Percentiles rank a stretch among this genome's conserved stretches.
Evolutionary conservation across 2,329 filamentous ascomycete species (phyloP).

Genomic region (Coleophoma cylindrospora): DNA sequence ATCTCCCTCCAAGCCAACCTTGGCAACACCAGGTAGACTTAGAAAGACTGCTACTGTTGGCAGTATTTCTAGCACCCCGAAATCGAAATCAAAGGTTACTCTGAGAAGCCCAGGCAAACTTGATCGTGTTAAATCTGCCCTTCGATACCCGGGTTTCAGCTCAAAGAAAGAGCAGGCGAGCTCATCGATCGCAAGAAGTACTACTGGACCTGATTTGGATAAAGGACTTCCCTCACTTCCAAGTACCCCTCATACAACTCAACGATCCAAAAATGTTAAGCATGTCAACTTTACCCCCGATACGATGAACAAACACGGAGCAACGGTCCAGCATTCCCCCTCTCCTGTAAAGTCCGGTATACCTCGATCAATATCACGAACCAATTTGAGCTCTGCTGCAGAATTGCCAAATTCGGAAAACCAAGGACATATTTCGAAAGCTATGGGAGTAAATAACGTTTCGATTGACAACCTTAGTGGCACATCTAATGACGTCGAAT

Average conservation of each 20-base stretch:
- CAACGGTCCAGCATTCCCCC: slow-evolving; percentile 43
- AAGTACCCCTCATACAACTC: slow-evolving; percentile 47
- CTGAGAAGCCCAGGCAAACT: slow-evolving; percentile 20
- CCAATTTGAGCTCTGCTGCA: slow-evolving; percentile 28
- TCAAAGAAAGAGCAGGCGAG: slow-evolving; percentile 16
- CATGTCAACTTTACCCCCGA: slow-evolving; percentile 76
- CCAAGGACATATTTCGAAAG: slow-evolving; percentile 3
- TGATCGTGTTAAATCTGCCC: slow-evolving; percentile 53
- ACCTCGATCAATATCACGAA: slow-evolving; percentile 35
- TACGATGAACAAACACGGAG: slow-evolving; percentile 43
- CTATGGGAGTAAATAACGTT: slow-evolving; percentile 43
- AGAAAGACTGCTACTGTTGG: slow-evolving; percentile 48
- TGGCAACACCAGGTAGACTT: slow-evolving; percentile 40
- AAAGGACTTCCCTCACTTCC: slow-evolving; percentile 48
- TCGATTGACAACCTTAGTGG: slow-evolving; percentile 37
- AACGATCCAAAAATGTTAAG: slow-evolving; percentile 57
- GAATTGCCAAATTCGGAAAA: slow-evolving; percentile 24
- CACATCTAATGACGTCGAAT: slow-evolving; percentile 13
- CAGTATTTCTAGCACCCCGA: slow-evolving; percentile 30
- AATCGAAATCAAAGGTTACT: slow-evolving; percentile 16
- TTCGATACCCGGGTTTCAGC: slow-evolving; percentile 32
- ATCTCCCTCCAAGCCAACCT: slow-evolving; percentile 46
- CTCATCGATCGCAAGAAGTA: slow-evolving; percentile 26
- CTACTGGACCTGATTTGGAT: slow-evolving; percentile 45
- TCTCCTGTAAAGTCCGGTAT: slow-evolving; percentile 49